These are phyloP conservation scores for Hymenoscyphus salicellus DNA, from an alignment of 2,329 filamentous ascomycete species.

Conservation along the genomic window DNA sequence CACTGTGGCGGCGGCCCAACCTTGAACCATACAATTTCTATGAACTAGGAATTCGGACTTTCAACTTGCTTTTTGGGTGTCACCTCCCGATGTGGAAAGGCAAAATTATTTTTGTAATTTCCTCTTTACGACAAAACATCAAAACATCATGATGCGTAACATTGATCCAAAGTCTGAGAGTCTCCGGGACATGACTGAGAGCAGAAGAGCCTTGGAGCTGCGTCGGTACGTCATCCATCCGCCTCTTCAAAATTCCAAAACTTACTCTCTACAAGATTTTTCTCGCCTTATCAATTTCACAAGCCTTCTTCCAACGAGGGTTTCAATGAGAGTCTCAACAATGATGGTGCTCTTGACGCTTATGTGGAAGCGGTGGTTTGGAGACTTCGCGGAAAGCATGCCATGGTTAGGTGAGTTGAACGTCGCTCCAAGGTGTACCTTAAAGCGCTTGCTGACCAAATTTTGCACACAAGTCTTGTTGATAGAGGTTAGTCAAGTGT, in stretches of 20 bases:
- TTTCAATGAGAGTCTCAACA: constrained; percentile 30
- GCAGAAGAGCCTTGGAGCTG: constrained; percentile 30
- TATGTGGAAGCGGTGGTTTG: constrained; percentile 49
- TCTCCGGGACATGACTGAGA: constrained; percentile 19
- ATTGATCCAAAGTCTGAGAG: not conserved
- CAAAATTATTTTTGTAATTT: not conserved
- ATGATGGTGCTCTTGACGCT: constrained; percentile 37
- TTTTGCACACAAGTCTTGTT: constrained; percentile 16
- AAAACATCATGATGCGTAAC: not conserved
- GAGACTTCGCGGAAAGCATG: constrained; percentile 34
- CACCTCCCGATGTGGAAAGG: too few relatives aligned
- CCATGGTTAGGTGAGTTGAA: constrained; percentile 30
- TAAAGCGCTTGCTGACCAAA: not conserved
- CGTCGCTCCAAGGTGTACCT: not conserved
- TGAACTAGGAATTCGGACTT: too few relatives aligned
- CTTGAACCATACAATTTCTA: too few relatives aligned
- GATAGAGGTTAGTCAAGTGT: constrained; percentile 21
- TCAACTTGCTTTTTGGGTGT: too few relatives aligned
- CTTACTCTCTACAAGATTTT: constrained; percentile 24
- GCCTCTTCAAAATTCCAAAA: not conserved
- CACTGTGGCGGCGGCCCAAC: too few relatives aligned
- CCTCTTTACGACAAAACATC: not conserved
- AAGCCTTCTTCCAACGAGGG: constrained; percentile 12
- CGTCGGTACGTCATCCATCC: constrained; percentile 25
- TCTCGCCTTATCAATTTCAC: constrained; percentile 22